Evolutionary conservation across 495 filamentous ascomycete species (phyloP).

Genomic region (Ramalina intermedia): DNA sequence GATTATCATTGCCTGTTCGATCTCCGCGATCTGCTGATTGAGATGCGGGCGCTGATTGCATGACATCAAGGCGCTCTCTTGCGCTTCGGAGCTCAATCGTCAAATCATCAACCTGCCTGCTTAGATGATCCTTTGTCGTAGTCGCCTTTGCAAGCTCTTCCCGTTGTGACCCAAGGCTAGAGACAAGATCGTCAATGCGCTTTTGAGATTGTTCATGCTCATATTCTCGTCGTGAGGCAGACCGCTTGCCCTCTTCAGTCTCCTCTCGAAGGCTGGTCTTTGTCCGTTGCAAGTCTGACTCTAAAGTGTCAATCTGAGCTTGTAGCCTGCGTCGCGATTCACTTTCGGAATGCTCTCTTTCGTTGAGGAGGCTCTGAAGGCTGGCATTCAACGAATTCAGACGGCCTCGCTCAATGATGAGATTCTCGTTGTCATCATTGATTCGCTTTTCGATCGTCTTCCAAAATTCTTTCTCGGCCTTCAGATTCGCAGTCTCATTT

Average conservation of each 20-base stretch:
- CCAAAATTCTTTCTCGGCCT: conserved; percentile 82
- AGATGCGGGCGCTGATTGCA: conserved; percentile 59
- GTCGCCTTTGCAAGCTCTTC: conserved; percentile 74
- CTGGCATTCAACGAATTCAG: conserved; percentile 67
- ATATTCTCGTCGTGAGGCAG: conserved; percentile 68
- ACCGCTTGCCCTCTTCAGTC: conserved; percentile 66
- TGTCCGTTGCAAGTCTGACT: conserved; percentile 58
- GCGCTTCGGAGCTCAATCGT: conserved; percentile 73
- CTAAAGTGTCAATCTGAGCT: conserved; percentile 56
- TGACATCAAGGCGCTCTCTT: conserved; percentile 66
- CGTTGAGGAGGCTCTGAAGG: conserved; percentile 74
- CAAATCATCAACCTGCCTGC: conserved; percentile 74
- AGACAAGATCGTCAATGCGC: conserved; percentile 74
- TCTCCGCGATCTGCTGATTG: conserved; percentile 29
- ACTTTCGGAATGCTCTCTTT: conserved; percentile 72
- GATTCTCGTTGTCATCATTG: conserved; percentile 65
- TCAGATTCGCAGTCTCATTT: conserved; percentile 80
- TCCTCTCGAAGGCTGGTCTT: conserved; percentile 79
- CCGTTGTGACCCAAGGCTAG: conserved; percentile 59
- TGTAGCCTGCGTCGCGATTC: conserved; percentile 70
- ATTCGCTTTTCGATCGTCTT: conserved; percentile 82
- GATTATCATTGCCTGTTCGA: conserved; percentile 21
- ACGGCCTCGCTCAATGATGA: conserved; percentile 69
- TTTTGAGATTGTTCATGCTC: conserved; percentile 75
- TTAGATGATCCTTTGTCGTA: conserved; percentile 75